Base-by-base conservation (phyloP, 345 rosid species). In the Erodium maritimum region DNA sequence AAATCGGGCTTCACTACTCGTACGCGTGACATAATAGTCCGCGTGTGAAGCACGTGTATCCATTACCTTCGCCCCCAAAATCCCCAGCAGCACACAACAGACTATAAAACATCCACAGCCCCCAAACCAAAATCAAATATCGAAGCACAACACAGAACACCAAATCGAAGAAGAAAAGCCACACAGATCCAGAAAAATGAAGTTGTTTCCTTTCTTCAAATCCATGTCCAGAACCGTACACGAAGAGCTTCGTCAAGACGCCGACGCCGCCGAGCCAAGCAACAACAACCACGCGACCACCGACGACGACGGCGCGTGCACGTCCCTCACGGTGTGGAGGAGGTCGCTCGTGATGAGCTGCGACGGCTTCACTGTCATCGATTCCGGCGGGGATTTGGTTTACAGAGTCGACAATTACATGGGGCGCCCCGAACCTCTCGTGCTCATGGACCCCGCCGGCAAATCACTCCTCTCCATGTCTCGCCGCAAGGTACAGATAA, bases 301-400 rank as follows among this genome's bases (percentile, higher is more conserved):
- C 29, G 17, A n/a, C n/a, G n/a, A n/a, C n/a, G 63, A 50, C 23
- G 84, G 65, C 13, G 46, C 54, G 18, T 67, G 76, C 68, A 74
- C 70, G 7, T 76, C 77, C 23, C 65, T 91, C 23, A 91, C 97
- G 14, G 96, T 88, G 53, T 88, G 97, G 97, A 84, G 88, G 68
- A 91, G 88, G 69, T 91, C 97, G 17, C 82, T 91, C 56, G 13
- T 91, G 13, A 59, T 81, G 45, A 82, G 72, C 56, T 88, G 91
- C 57, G 75, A 73, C 23, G 96, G 97, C 0, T 91, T 88, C 70
- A 88, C 96, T 4, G 96, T 88, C 14, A 77, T 91, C 54, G 87
- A 84, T 72, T 81, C 86, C 0, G 19, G 60, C 1, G 97, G 97
- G 52, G 80, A 86, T 50, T 61, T 88, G 45, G 87, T 66, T 21